Conservation (phyloP, 2,329 filamentous ascomycete species). For the Clarireedia monteithiana region DNA sequence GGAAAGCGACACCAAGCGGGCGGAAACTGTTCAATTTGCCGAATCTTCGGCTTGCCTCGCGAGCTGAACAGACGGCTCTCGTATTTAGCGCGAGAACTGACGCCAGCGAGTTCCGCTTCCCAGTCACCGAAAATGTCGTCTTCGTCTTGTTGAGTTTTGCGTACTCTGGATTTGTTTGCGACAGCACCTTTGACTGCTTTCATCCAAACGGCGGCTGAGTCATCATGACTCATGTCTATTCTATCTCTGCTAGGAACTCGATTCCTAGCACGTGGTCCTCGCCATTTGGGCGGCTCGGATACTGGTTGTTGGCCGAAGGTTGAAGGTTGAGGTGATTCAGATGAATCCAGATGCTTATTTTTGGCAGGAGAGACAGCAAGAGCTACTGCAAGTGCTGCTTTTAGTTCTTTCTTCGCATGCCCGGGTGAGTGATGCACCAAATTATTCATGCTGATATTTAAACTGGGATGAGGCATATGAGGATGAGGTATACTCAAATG, state of each 20-base stretch:
- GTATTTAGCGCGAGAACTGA: slow-evolving; percentile 6
- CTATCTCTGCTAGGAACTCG: background rate
- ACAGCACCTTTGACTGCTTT: slow-evolving; percentile 3
- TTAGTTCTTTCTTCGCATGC: background rate
- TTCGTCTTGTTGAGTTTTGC: slow-evolving; percentile 1
- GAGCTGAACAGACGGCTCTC: slow-evolving; percentile 19
- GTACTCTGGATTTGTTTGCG: background rate
- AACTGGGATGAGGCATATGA: background rate
- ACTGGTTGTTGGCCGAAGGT: background rate
- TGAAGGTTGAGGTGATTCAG: background rate
- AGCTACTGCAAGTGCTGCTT: background rate
- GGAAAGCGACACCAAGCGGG: slow-evolving; percentile 24
- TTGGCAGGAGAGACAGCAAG: background rate
- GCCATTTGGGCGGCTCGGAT: slow-evolving; percentile 1
- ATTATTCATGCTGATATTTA: background rate
- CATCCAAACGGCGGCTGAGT: slow-evolving; percentile 7
- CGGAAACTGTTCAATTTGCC: slow-evolving; percentile 16
- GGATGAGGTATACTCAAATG: background rate
- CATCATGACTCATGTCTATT: slow-evolving; percentile 8
- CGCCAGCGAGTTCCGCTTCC: slow-evolving; percentile 1
- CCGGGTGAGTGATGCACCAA: background rate
- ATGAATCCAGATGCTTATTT: background rate
- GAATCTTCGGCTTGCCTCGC: slow-evolving; percentile 19
- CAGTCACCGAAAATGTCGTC: slow-evolving; percentile 4
- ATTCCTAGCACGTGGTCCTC: slow-evolving; percentile 5